phyloP scores from a whole-genome alignment of 1,284 basidiomycete genomes.

The Rhodotorula mucilaginosa region DNA sequence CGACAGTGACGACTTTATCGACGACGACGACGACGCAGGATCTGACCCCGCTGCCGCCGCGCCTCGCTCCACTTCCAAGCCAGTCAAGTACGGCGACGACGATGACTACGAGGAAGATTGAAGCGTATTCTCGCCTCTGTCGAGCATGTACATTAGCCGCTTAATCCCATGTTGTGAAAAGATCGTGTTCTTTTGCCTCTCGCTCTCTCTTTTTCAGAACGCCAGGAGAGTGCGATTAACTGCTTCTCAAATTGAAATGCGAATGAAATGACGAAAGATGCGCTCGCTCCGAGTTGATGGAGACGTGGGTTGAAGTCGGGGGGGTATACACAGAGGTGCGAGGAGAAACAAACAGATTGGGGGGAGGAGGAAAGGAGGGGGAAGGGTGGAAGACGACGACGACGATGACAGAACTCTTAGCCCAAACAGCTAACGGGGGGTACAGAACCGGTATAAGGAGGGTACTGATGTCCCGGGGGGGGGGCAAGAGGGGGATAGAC shows the following conservation, averaged over 20 bases:
- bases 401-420: too few relatives aligned
- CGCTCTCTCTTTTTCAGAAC: not conserved
- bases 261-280: not conserved
- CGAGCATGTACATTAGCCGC: not conserved
- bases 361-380: too few relatives aligned
- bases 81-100: not conserved
- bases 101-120: conserved; percentile 8
- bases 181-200: not conserved
- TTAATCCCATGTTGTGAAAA: not conserved
- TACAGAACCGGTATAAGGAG: not conserved
- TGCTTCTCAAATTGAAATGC: not conserved
- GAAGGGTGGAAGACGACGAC: too few relatives aligned
- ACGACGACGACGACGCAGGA: conserved; percentile 1
- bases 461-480: not conserved
- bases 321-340: not conserved
- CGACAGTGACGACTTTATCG: conserved; percentile 28
- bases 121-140: not conserved
- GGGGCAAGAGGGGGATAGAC: not conserved
- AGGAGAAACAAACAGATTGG: not conserved
- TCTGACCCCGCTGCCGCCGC: not conserved
- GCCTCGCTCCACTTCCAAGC: not conserved
- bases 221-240: too few relatives aligned
- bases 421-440: not conserved
- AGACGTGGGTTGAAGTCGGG: too few relatives aligned
- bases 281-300: not conserved